phyloP scores from a whole-genome alignment of 1,139 yeast genomes.

The Suhomyces choctaworum region DNA sequence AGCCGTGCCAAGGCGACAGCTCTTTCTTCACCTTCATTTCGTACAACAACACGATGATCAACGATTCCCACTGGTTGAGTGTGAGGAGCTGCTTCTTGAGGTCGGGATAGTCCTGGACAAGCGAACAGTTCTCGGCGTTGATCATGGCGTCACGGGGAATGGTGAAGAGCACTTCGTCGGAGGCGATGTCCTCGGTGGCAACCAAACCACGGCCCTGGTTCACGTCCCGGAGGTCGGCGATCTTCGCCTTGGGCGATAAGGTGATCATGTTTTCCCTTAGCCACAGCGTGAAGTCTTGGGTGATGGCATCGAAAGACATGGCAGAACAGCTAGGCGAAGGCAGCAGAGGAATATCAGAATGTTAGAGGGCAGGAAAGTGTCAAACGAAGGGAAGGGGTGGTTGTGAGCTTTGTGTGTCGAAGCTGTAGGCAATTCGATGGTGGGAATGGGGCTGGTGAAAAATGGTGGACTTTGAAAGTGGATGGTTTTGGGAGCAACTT shows the following conservation, averaged over 20 bases:
- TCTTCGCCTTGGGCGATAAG: conserved; percentile 55
- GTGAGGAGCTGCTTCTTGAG: conserved; percentile 35
- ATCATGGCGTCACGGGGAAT: conserved; percentile 63
- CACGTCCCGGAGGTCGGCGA: conserved; percentile 57
- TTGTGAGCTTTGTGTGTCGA: too few species aligned
- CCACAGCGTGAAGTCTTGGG: conserved; percentile 56
- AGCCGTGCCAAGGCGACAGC: conserved; percentile 63
- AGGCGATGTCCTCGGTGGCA: conserved; percentile 59
- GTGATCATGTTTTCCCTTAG: conserved; percentile 43
- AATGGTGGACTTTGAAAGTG: too few species aligned
- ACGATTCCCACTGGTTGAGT: conserved; percentile 73
- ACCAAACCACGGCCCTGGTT: conserved; percentile 79
- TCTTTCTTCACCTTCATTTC: conserved; percentile 47
- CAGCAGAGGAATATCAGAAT: neutral
- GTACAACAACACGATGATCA: conserved; percentile 65
- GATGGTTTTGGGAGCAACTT: too few species aligned
- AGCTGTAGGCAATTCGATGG: too few species aligned
- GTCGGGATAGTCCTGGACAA: conserved; percentile 37
- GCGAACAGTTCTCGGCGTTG: conserved; percentile 56
- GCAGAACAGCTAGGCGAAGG: neutral
- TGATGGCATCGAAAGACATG: conserved; percentile 22
- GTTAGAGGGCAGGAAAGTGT: neutral
- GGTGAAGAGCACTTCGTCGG: conserved; percentile 63
- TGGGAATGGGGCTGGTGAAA: too few species aligned
- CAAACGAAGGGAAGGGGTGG: too few species aligned